Evolutionary conservation across 73 alveolate species (phyloP).

Genomic region (Paramecium primaurelia): DNA sequence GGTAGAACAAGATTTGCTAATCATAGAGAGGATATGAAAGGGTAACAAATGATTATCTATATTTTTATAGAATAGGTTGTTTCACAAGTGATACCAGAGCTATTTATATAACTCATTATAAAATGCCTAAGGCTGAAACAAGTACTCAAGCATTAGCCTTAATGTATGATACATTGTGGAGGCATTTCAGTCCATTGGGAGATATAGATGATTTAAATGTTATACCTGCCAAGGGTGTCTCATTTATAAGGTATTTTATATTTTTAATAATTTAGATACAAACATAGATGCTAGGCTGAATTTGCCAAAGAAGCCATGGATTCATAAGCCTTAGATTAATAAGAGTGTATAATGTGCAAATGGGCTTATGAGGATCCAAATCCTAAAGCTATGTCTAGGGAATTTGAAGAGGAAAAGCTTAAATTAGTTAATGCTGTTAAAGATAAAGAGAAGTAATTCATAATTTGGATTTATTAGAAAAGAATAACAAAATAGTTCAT

Average conservation of each 20-base stretch:
- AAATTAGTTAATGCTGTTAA: slow-evolving; percentile 43
- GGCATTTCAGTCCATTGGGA: slow-evolving; percentile 95
- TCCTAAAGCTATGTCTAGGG: slow-evolving; percentile 54
- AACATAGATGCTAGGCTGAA: slow-evolving; percentile 97
- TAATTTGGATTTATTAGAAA: not conserved
- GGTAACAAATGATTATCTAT: slow-evolving; percentile 34
- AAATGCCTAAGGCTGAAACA: slow-evolving; percentile 77
- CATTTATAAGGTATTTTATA: slow-evolving; percentile 78
- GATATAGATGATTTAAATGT: slow-evolving; percentile 95
- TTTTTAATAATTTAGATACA: slow-evolving; percentile 37
- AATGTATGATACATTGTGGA: slow-evolving; percentile 87
- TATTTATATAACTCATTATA: slow-evolving; percentile 83
- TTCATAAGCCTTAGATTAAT: slow-evolving; percentile 85
- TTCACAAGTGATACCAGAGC: slow-evolving; percentile 93
- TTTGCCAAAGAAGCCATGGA: slow-evolving; percentile 99
- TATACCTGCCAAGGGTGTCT: slow-evolving; percentile 84
- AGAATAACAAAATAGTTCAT: not conserved
- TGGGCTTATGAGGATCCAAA: slow-evolving; percentile 95
- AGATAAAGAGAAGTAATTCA: slow-evolving; percentile 13
- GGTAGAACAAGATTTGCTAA: slow-evolving; percentile 96
- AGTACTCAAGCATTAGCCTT: slow-evolving; percentile 82
- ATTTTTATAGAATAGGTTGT: slow-evolving; percentile 74
- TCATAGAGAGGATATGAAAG: slow-evolving; percentile 93
- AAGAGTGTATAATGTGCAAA: slow-evolving; percentile 88
- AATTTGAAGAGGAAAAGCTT: slow-evolving; percentile 30